Base-by-base conservation (phyloP, 1,284 basidiomycete species). In the Cutaneotrichosporon cyanovorans region DNA sequence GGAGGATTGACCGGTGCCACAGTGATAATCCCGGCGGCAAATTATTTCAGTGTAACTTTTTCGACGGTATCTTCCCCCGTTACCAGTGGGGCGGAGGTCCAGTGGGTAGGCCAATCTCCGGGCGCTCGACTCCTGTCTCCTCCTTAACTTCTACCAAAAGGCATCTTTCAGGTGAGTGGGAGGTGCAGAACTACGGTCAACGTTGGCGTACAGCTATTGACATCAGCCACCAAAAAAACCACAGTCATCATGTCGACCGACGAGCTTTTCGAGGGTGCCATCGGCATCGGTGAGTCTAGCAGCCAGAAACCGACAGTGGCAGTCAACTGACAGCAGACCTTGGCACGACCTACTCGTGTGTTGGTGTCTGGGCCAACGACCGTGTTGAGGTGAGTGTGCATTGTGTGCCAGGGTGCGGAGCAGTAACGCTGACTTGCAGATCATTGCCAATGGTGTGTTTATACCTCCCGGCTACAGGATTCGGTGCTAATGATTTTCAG, bases 291-390 rank as follows among this genome's bases (percentile, higher is more conserved):
- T 76, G 51, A 47, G 73, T 71, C 34, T 22, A n/a, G 16, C 37
- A 37, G 16, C 28, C 25, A 28, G 8, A 12, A 7, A 12, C 8
- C 7, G 37, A 11, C 20, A 12, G 31, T 31, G 20, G 7, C 14
- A 16, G 48, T 44, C 47, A 30, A 56, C 60, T 55, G 62, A 50
- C 51, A 60, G 35, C 20, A 61, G 69, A 72, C 55, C 60, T 69
- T 56, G 75, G 73, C 70, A 76, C 72, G 48, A 72, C 69, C 60
- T 73, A 73, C 69, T 73, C 72, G 37, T 73, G 91, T 75, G 91
- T 95, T 62, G 91, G 89, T 79, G 88, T 93, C 67, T 93, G 89
- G 91, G 87, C 91, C 78, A 92, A 95, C 74, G 91, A 95, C 80
- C 87, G 90, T 68, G 91, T 95, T 67, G 91, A 66, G 56, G 57